phyloP scores from a whole-genome alignment of 192 early-diverging fungal species.

The Rhizophlyctis rosea region DNA sequence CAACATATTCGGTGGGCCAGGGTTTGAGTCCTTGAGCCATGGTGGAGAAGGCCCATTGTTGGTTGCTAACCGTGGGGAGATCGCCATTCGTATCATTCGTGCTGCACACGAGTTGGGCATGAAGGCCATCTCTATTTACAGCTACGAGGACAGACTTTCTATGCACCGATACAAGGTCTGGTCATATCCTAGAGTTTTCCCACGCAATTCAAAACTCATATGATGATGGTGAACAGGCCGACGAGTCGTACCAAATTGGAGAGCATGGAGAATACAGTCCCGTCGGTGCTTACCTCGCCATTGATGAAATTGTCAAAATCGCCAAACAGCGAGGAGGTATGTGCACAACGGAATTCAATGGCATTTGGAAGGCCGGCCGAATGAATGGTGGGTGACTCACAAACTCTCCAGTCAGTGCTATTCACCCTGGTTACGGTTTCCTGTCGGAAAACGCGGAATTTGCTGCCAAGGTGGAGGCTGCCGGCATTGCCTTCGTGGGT shows the following conservation, averaged over 20 bases:
- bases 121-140: slow-evolving; percentile 84
- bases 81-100: slow-evolving; percentile 91
- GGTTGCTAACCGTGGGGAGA: slow-evolving; percentile 86
- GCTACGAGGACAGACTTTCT: slow-evolving; percentile 83
- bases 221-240: slow-evolving; percentile 52
- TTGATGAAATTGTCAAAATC: slow-evolving; percentile 88
- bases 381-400: too few species aligned
- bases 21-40: slow-evolving; percentile 3
- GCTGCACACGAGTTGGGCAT: slow-evolving; percentile 90
- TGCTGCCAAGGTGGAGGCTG: slow-evolving; percentile 81
- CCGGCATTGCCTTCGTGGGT: slow-evolving; percentile 90
- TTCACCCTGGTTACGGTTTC: slow-evolving; percentile 89
- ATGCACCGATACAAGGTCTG: slow-evolving; percentile 90
- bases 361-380: too few species aligned
- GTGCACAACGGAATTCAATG: too few species aligned
- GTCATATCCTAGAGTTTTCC: neutral
- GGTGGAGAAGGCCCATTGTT: slow-evolving; percentile 18
- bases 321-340: slow-evolving; percentile 76
- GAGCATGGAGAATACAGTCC: slow-evolving; percentile 75
- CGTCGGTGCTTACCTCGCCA: slow-evolving; percentile 92
- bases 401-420: too few species aligned
- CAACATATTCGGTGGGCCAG: slow-evolving; percentile 17
- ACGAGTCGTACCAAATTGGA: slow-evolving; percentile 95
- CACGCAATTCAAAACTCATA: slow-evolving; percentile 6
- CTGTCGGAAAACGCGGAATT: slow-evolving; percentile 91